Evolutionary conservation across 1,284 basidiomycete genomes (phyloP).

Genomic region (Somion occarium): DNA sequence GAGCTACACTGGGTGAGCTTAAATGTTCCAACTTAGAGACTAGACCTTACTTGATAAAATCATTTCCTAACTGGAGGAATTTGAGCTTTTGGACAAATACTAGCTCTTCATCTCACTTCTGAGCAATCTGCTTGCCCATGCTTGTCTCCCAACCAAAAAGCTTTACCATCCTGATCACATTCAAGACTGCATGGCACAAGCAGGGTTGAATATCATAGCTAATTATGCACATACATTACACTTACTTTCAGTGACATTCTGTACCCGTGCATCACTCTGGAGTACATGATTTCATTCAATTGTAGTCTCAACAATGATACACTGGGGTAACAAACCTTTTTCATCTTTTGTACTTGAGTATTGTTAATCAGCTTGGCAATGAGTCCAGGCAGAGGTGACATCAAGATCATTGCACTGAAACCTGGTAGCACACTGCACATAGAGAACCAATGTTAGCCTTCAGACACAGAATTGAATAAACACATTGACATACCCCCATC

Average conservation of each 20-base stretch:
- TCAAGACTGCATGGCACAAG: constrained; percentile 28
- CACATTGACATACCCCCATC: constrained; percentile 35
- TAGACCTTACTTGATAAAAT: constrained; percentile 31
- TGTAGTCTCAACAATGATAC: too few species aligned
- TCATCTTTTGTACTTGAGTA: constrained; percentile 29
- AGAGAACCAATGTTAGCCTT: constrained; percentile 5
- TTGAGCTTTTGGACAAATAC: constrained; percentile 37
- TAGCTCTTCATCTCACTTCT: constrained; percentile 53
- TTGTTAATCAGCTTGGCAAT: constrained; percentile 27
- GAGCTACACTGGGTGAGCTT: constrained; percentile 32
- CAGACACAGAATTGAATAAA: background rate
- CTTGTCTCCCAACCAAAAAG: constrained; percentile 56
- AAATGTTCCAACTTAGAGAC: background rate
- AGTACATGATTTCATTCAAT: too few species aligned
- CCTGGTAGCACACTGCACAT: constrained; percentile 41
- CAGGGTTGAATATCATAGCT: background rate
- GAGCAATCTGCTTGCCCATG: constrained; percentile 38
- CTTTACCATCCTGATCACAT: constrained; percentile 49
- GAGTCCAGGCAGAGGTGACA: constrained; percentile 47
- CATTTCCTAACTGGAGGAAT: constrained; percentile 32
- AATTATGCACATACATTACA: background rate
- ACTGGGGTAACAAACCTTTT: constrained; percentile 21
- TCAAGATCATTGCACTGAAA: constrained; percentile 43
- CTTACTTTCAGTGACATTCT: constrained; percentile 40
- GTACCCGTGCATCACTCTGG: constrained; percentile 45